Evolutionary conservation across 176 grass and related monocot species (phyloP), one percentile per base, ranked within the genome.

Genomic region (Zea luxurians): DNA sequence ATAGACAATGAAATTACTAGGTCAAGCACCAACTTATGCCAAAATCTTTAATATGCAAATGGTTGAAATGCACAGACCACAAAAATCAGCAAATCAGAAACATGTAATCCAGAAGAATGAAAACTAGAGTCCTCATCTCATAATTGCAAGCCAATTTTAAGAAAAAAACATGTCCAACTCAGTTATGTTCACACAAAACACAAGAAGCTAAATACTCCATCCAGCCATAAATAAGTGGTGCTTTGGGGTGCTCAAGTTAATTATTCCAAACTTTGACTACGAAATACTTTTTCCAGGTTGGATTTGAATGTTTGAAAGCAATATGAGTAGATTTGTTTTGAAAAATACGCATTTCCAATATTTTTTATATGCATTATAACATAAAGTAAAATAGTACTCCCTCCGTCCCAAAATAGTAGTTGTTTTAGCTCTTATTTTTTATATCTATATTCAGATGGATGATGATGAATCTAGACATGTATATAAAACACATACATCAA

Each of bases 1-100:
- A 54, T 53, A 78, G 38, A 73, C 68, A 76, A 77, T 83, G 59
- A 34, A 81, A 86, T 54, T 54, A 72, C 83, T 45, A 61, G 34
- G 77, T 85, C 70, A 83, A 78, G 43, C 38, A 50, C 85, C 34
- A 68, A 4, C 10, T 48, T 21, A 78, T 74, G 48, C 47, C 54
- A 82, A 21, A 58, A 74, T 17, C 13, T 35, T 36, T 17, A 37
- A 76, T 64, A 45, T 38, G n/a, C 0, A 1, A 62, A 80, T 15
- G 38, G 49, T 42, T 65, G n/a, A 49, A 75, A 38, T 81, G 68
- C 58, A 80, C 43, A 80, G 47, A 37, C 10, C 8, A 40, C 13
- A 12, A 20, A 74, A 71, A 67, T 66, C 34, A 80, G 53, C 34
- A 74, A 69, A 36, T 55, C 10, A 46, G 55, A 62, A 68, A 52